Base-by-base conservation (phyloP, 2,329 filamentous ascomycete genomes). In the Talaromyces sp. region DNA sequence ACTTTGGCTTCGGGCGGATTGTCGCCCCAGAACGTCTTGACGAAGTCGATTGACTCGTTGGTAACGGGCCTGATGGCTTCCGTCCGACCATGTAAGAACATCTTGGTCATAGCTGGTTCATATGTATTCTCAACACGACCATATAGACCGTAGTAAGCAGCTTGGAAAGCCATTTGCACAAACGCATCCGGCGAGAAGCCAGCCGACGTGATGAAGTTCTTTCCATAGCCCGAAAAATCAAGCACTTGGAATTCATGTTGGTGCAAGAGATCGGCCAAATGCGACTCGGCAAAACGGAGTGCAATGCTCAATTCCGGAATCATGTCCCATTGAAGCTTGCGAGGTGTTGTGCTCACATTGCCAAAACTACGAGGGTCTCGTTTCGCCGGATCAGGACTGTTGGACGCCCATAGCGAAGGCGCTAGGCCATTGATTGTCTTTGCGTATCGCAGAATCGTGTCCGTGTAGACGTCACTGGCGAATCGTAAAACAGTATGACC, bases 261-360 rank as follows among this genome's bases (percentile, higher is more conserved):
- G 74, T 94, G 90, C 71, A 99, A 96, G 47, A 98, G 83, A 76
- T 99, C 95, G 22, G 95, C 93, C 9, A 99, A 84, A 43, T 95
- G 87, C 0, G 94, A 97, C 80, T 99, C 95, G 33, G 95, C 95
- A 73, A 99, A 99, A 8, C 95, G 91, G 7, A 98, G 84, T 0
- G 95, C 94, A 54, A 96, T 94, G 70, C 88, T 90, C 16, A 99
- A 84, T 76, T 98, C 94, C 0, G 95, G 93, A 0, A 89, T 84
- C 92, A 98, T 96, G 70, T 97, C 93, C 95, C 95, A 99, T 76
- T 97, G 94, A 0, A 98, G 85, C 79, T 97, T 98, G 77, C 96
- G 92, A 3, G 95, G 95, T 4, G 92, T 97, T 0, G 93, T 96
- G 76, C 88, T 93, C 61, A 97, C 93, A 71, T 97, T 91, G 19